Base-by-base conservation (phyloP, 768 basidiomycete genomes). In the Amanita pallidorosea region DNA sequence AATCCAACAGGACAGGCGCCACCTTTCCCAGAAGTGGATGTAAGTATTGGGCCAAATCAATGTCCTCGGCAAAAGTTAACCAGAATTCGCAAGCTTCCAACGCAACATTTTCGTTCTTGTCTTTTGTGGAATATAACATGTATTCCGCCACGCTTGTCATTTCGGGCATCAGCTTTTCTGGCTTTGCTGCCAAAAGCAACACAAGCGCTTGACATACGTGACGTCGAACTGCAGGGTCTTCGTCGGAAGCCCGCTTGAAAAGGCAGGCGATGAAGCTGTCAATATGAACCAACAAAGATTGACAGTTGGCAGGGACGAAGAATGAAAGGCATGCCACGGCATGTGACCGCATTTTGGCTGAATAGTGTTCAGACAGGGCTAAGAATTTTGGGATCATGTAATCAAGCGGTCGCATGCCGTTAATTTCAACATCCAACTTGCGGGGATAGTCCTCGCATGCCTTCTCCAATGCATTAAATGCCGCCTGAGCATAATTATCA, bases 31-130 rank as follows among this genome's bases (percentile, higher is more conserved):
- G 74, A 53, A 93, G 77, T 2, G 94, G 94, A 53, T 82, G 84
- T 23, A 99, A 73, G 63, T 85, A 88, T 2, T 81, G 79, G 8
- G 83, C 82, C 20, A 98, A 75, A 45, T 92, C 90, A 35, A 83
- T 83, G 58, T 97, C 92, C 64, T 99, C 96, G 13, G 96, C 94
- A 61, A 99, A 98, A 1, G 94, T 96, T 54, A 99, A 75, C 96
- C 96, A 99, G 67, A 99, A 99, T 74, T 99, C 96, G 75, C 94
- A 96, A 20, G 96, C 96, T 70, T 99, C 96, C 45, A 99, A 75
- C 2, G 95, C 93, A 48, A 92, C 95, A 55, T 85, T 86, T 68
- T 97, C 94, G 65, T 97, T 92, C 69, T 88, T 88, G 73, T 97
- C 94, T 68, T 94, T 93, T 12, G 92, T 97, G 23, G 92, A 95